Conservation (phyloP, 2,329 filamentous ascomycete genomes). For the Annulohypoxylon truncatum region DNA sequence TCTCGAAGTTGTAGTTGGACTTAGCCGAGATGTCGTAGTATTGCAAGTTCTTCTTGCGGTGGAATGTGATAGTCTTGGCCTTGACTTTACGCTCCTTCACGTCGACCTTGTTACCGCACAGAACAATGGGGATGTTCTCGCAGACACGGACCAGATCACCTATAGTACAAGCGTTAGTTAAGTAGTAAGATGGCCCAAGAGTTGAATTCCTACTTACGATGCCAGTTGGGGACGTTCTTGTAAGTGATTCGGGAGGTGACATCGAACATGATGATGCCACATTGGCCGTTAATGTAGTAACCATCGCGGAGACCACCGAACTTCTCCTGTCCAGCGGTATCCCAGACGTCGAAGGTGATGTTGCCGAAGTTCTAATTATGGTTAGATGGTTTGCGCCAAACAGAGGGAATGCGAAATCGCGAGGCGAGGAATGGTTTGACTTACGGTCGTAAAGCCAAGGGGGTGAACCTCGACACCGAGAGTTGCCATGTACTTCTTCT, state of each 20-base stretch:
- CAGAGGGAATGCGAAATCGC: conserved; percentile 13
- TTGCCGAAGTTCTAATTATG: conserved; percentile 81
- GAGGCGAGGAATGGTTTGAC: conserved; percentile 55
- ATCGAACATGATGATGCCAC: conserved; percentile 99
- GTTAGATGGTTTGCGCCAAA: conserved; percentile 46
- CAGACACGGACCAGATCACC: conserved; percentile 98
- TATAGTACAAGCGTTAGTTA: conserved; percentile 53
- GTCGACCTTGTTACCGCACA: conserved; percentile 99
- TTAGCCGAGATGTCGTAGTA: conserved; percentile 99
- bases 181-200: conserved; percentile 2
- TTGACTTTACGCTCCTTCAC: conserved; percentile 99
- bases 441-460: conserved; percentile 96
- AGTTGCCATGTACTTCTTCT: conserved; percentile 99
- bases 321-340: conserved; percentile 99
- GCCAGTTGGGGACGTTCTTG: conserved; percentile 99
- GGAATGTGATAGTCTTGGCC: conserved; percentile 99
- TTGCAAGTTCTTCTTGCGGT: conserved; percentile 99
- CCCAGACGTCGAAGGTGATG: conserved; percentile 99
- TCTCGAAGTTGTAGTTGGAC: conserved; percentile 99
- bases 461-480: conserved; percentile 99
- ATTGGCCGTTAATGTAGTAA: conserved; percentile 99
- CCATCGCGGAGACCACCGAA: conserved; percentile 99
- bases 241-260: conserved; percentile 99
- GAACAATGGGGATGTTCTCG: conserved; percentile 98
- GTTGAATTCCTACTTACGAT: conserved; percentile 75